Percentiles rank a stretch among this genome's conserved stretches.
phyloP scores from a whole-genome alignment of 208 protist species.

The Novymonas esmeraldas region DNA sequence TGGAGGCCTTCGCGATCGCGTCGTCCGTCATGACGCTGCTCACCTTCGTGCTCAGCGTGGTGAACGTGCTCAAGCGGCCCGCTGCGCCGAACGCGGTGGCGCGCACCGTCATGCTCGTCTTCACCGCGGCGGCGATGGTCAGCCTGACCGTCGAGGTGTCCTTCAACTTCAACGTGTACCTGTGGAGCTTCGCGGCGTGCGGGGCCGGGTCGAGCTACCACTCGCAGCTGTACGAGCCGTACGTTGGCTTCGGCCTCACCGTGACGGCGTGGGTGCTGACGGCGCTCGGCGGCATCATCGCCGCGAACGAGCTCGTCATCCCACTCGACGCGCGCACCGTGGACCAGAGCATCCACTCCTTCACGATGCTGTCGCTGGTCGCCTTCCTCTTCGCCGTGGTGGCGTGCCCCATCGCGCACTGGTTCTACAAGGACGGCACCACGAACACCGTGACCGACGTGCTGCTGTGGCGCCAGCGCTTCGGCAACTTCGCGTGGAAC shows the following conservation, averaged over 20 bases:
- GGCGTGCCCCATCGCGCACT: constrained; percentile 64
- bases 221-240: constrained; percentile 69
- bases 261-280: constrained; percentile 69
- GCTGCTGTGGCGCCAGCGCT: constrained; percentile 57
- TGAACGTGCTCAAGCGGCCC: constrained; percentile 27
- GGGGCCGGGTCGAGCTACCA: constrained; percentile 56
- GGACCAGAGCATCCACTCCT: constrained; percentile 40
- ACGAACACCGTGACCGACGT: constrained; percentile 52
- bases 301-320: constrained; percentile 47
- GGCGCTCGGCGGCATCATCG: constrained; percentile 47
- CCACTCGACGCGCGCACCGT: constrained; percentile 62
- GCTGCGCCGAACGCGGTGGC: constrained; percentile 24
- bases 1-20: constrained; percentile 59
- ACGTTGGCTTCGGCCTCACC: constrained; percentile 62
- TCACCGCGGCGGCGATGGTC: constrained; percentile 36
- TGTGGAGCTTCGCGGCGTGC: constrained; percentile 65
- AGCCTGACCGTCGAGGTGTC: constrained; percentile 50
- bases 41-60: constrained; percentile 39
- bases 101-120: constrained; percentile 34
- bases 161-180: constrained; percentile 78
- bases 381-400: constrained; percentile 61
- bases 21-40: constrained; percentile 38
- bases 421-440: constrained; percentile 73
- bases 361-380: constrained; percentile 50
- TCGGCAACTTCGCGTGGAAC: constrained; percentile 59